Conservation (phyloP, 2,329 filamentous ascomycete genomes). For the Escovopsis sp. region DNA sequence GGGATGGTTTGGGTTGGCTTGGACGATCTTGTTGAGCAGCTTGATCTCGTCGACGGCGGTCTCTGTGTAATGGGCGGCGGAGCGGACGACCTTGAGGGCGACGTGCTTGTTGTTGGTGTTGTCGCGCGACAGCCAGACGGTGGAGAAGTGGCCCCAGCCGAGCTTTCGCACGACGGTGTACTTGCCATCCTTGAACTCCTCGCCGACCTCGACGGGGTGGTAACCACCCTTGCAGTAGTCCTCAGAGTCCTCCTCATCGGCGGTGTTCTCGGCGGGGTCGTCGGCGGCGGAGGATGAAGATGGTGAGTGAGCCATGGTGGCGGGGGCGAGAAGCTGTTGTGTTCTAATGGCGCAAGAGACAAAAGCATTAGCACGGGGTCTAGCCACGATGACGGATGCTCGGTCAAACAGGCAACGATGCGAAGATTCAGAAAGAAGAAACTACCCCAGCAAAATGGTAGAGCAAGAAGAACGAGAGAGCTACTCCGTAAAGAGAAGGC, state of each 20-base stretch:
- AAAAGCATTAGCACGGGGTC: conserved; percentile 1
- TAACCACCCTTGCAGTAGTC: conserved; percentile 99
- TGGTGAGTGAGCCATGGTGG: conserved; percentile 55
- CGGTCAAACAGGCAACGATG: too few relatives aligned
- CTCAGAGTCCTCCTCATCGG: conserved; percentile 96
- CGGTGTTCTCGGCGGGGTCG: conserved; percentile 79
- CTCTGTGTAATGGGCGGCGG: conserved; percentile 95
- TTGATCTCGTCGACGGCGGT: conserved; percentile 99
- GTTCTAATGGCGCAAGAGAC: conserved; percentile 24
- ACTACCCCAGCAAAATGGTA: too few relatives aligned
- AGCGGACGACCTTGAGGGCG: conserved; percentile 93
- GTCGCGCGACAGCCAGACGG: conserved; percentile 74
- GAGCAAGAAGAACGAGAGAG: too few relatives aligned
- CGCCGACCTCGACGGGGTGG: conserved; percentile 85
- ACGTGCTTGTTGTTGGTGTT: conserved; percentile 86
- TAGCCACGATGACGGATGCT: conserved; percentile 6
- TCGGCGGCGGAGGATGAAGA: conserved; percentile 66
- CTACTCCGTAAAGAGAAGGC: neutral
- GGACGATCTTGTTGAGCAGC: conserved; percentile 88
- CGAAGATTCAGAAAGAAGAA: too few relatives aligned
- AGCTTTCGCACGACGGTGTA: conserved; percentile 95
- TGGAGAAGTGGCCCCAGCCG: conserved; percentile 98
- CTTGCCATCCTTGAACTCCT: conserved; percentile 94
- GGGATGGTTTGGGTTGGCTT: conserved; percentile 87
- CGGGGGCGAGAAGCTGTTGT: conserved; percentile 39